Evolutionary conservation across 2,329 filamentous ascomycete species (phyloP).

Genomic region (Sporothrix variecibatus): DNA sequence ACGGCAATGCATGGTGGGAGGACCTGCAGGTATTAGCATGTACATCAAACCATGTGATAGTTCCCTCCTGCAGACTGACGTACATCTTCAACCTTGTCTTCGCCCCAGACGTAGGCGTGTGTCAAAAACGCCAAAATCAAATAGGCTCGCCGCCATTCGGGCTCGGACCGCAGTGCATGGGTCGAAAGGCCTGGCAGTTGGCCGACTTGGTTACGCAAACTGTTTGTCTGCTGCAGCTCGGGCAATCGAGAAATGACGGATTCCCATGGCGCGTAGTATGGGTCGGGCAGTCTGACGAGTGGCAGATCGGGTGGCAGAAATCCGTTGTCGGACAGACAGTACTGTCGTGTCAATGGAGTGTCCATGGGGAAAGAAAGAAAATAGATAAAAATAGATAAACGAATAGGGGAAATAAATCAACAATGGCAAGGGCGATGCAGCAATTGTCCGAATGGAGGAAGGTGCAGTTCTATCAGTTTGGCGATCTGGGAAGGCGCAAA

Average conservation of each 20-base stretch:
- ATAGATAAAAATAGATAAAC: background rate
- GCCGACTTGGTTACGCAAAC: slow-evolving; percentile 64
- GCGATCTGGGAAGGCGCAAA: background rate
- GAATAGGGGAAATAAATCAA: background rate
- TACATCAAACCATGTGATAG: background rate
- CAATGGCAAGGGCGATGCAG: background rate
- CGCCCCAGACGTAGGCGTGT: slow-evolving; percentile 90
- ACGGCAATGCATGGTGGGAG: slow-evolving; percentile 71
- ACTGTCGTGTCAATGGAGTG: background rate
- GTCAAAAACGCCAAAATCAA: slow-evolving; percentile 75
- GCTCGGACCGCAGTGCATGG: slow-evolving; percentile 60
- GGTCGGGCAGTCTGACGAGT: slow-evolving; percentile 62
- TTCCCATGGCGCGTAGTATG: slow-evolving; percentile 83
- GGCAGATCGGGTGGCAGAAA: slow-evolving; percentile 77
- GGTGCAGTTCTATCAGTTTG: background rate
- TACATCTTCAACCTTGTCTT: slow-evolving; percentile 71
- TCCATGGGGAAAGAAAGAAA: slow-evolving; percentile 4
- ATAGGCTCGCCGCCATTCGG: slow-evolving; percentile 82
- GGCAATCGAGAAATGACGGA: slow-evolving; percentile 67
- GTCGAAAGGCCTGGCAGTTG: slow-evolving; percentile 70
- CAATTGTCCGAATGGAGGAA: background rate
- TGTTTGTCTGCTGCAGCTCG: slow-evolving; percentile 62
- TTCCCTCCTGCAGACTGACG: slow-evolving; percentile 26
- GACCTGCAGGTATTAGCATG: background rate
- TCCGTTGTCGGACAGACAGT: slow-evolving; percentile 58